Conservation (phyloP, 176 grass and related monocot species). For the Cymbopogon citratus region DNA sequence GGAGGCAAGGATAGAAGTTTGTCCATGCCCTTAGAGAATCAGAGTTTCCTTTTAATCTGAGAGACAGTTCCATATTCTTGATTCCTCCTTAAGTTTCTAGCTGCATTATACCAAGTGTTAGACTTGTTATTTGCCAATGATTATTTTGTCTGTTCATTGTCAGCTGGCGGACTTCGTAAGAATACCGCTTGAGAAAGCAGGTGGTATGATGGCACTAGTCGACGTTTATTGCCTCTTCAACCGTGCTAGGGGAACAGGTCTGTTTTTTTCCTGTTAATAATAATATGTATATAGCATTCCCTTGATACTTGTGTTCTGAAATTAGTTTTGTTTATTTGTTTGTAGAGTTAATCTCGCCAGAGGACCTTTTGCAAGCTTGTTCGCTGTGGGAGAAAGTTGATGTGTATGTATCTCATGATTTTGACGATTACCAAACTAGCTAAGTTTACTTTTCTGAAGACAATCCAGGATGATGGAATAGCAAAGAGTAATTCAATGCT, state of each 20-base stretch:
- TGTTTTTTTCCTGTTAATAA: conserved; percentile 21
- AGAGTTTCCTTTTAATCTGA: conserved; percentile 14
- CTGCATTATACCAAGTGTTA: background rate
- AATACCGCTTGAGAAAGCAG: conserved; percentile 81
- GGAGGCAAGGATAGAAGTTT: background rate
- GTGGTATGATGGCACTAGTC: conserved; percentile 91
- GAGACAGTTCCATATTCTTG: background rate
- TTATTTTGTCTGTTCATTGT: conserved; percentile 11
- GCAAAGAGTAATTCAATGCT: conserved; percentile 17
- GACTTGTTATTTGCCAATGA: conserved; percentile 3
- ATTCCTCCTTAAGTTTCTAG: background rate
- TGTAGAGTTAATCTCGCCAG: conserved; percentile 93
- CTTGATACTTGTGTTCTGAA: conserved; percentile 13
- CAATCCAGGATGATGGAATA: conserved; percentile 24
- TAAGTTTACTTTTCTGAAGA: conserved; percentile 34
- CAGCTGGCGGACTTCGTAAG: conserved; percentile 93
- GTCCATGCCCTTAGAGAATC: background rate
- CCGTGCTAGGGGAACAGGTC: conserved; percentile 92
- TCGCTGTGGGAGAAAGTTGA: conserved; percentile 98
- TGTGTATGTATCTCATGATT: conserved; percentile 67
- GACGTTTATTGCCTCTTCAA: conserved; percentile 97
- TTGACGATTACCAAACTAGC: conserved; percentile 30
- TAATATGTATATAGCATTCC: conserved; percentile 9
- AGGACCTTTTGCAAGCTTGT: conserved; percentile 98
- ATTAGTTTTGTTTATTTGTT: conserved; percentile 23